Percentiles rank a stretch among this genome's conserved stretches.
Conservation (phyloP, 805 yeast genomes). For the Saccharomycopsis synnaedendra region DNA sequence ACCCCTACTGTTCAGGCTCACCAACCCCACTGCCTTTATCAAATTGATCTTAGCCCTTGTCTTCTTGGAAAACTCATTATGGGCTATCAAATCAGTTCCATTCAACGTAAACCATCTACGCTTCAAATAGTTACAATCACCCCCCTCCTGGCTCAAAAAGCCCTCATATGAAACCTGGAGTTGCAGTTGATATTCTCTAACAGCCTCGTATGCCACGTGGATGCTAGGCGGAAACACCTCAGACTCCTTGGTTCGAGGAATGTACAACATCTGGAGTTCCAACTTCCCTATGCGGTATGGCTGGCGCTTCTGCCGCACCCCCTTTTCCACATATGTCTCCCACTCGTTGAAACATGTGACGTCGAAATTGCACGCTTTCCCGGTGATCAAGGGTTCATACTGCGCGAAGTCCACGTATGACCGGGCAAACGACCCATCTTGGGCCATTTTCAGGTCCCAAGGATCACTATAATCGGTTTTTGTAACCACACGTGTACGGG, state of each 20-base stretch:
- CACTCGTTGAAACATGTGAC: constrained; percentile 74
- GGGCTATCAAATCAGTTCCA: constrained; percentile 66
- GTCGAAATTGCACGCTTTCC: constrained; percentile 37
- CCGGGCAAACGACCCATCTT: constrained; percentile 84
- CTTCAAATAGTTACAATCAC: constrained; percentile 69
- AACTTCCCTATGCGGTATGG: constrained; percentile 60
- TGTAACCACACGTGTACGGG: constrained; percentile 36
- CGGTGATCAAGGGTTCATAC: constrained; percentile 43
- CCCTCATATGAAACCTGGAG: constrained; percentile 42
- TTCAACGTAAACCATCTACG: constrained; percentile 64
- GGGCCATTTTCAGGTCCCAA: constrained; percentile 58
- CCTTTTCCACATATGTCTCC: constrained; percentile 34
- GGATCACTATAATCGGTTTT: constrained; percentile 39
- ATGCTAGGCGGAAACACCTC: constrained; percentile 68
- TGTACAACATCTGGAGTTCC: constrained; percentile 54
- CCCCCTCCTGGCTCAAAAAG: constrained; percentile 78
- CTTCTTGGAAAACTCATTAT: constrained; percentile 55
- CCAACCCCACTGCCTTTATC: constrained; percentile 41
- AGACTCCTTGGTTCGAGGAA: constrained; percentile 47
- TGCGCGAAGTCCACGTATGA: constrained; percentile 54
- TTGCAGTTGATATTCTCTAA: constrained; percentile 27
- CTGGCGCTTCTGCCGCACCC: constrained; percentile 22
- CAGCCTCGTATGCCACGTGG: constrained; percentile 35
- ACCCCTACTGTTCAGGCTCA: constrained; percentile 19
- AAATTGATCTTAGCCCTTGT: constrained; percentile 70